Conservation (phyloP, 257 asterid species). For the Coffea canephora region DNA sequence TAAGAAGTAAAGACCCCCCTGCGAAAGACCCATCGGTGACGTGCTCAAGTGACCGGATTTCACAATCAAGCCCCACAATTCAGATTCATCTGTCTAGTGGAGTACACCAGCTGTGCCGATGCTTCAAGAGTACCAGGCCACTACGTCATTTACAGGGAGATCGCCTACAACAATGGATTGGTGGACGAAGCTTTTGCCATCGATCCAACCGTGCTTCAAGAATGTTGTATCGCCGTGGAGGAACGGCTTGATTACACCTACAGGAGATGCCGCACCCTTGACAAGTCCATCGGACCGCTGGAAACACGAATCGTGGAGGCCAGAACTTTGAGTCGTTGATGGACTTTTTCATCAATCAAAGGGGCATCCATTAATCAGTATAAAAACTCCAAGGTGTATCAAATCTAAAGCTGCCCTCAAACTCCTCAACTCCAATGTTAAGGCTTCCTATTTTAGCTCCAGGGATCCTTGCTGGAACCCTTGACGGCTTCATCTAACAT, state of each 20-base stretch:
- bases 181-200: conserved; percentile 23
- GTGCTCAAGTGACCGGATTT: conserved; percentile 77
- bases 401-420: conserved; percentile 53
- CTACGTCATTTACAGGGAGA: conserved; percentile 78
- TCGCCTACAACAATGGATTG: conserved; percentile 29
- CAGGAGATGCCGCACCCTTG: conserved; percentile 66
- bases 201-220: conserved; percentile 37
- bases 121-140: conserved; percentile 72
- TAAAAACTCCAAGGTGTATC: conserved; percentile 73
- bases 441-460: conserved; percentile 52
- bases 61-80: conserved; percentile 66
- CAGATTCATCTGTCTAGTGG: conserved; percentile 72
- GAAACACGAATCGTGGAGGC: conserved; percentile 63
- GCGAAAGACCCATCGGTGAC: too few species aligned
- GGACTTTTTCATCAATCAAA: conserved; percentile 59
- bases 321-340: conserved; percentile 69
- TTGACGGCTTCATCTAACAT: conserved; percentile 24
- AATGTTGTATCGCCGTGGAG: conserved; percentile 69
- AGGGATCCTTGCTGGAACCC: conserved; percentile 72
- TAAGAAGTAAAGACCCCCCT: too few species aligned
- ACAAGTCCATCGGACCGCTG: conserved; percentile 60
- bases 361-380: conserved; percentile 81
- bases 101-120: conserved; percentile 78
- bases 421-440: conserved; percentile 59
- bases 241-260: conserved; percentile 60